Conservation (phyloP, 805 yeast genomes). For the Candida succiphila region DNA sequence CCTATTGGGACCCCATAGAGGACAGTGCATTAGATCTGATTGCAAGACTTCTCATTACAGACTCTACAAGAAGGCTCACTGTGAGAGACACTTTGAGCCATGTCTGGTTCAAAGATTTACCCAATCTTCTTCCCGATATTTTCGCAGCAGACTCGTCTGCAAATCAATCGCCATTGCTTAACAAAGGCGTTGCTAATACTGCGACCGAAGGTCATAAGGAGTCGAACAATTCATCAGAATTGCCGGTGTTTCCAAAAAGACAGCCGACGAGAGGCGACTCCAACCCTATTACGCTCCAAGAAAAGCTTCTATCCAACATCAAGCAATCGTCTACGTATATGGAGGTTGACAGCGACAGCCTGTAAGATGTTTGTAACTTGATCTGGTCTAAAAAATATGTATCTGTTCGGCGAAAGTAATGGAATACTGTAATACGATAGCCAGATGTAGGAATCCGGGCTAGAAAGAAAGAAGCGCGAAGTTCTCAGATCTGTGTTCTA, state of each 20-base stretch:
- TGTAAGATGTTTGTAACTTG: too few relatives aligned
- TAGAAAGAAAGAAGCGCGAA: too few relatives aligned
- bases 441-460: too few relatives aligned
- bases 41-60: slow-evolving; percentile 46
- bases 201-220: background rate
- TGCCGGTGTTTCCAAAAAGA: slow-evolving; percentile 14
- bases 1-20: slow-evolving; percentile 66
- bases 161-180: background rate
- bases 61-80: slow-evolving; percentile 33
- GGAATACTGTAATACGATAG: too few relatives aligned
- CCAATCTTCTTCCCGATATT: background rate
- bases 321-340: too few relatives aligned
- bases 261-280: slow-evolving; percentile 17
- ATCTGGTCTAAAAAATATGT: too few relatives aligned
- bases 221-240: slow-evolving; percentile 1
- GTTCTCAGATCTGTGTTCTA: too few relatives aligned
- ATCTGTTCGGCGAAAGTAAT: too few relatives aligned
- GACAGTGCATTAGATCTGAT: slow-evolving; percentile 61
- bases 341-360: too few relatives aligned
- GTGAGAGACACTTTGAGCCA: slow-evolving; percentile 30
- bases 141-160: too few relatives aligned
- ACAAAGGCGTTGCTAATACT: background rate
- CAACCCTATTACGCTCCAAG: slow-evolving; percentile 18
- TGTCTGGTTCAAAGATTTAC: slow-evolving; percentile 27
- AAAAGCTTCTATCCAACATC: slow-evolving; percentile 8